Evolutionary conservation across 495 filamentous ascomycete genomes (phyloP).

Genomic region (Pseudoneurospora amorphoporcata): DNA sequence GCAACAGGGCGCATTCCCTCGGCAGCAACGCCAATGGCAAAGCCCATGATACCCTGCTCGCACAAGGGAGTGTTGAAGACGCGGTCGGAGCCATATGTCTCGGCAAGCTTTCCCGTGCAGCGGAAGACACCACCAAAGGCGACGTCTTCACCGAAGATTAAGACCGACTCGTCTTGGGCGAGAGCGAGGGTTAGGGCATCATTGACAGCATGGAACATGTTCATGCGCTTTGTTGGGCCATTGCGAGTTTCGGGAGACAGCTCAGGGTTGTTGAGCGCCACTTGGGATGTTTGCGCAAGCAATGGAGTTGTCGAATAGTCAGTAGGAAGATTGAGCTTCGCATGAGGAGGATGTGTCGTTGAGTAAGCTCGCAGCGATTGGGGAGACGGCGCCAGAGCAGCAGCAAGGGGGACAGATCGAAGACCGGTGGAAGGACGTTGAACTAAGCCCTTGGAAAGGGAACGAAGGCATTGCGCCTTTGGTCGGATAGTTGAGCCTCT

Average conservation of each 20-base stretch:
- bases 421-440: not conserved
- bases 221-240: slow-evolving; percentile 69
- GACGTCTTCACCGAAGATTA: slow-evolving; percentile 94
- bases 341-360: slow-evolving; percentile 37
- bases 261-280: slow-evolving; percentile 57
- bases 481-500: slow-evolving; percentile 9
- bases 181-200: slow-evolving; percentile 74
- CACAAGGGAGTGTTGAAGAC: slow-evolving; percentile 95
- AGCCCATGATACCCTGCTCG: slow-evolving; percentile 92
- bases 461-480: slow-evolving; percentile 1
- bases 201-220: slow-evolving; percentile 89
- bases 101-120: slow-evolving; percentile 81
- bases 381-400: not conserved
- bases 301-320: slow-evolving; percentile 79
- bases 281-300: slow-evolving; percentile 63
- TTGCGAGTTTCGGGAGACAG: slow-evolving; percentile 53
- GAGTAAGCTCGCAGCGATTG: slow-evolving; percentile 24
- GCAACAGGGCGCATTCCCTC: slow-evolving; percentile 91
- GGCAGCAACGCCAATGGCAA: slow-evolving; percentile 80
- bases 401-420: not conserved
- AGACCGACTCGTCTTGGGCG: slow-evolving; percentile 70
- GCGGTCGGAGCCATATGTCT: slow-evolving; percentile 74
- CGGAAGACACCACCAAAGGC: slow-evolving; percentile 96
- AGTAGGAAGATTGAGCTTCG: slow-evolving; percentile 69
- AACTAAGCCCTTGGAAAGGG: not conserved